Conservation (phyloP, 306 rosid genomes). For the Styphnolobium japonicum region DNA sequence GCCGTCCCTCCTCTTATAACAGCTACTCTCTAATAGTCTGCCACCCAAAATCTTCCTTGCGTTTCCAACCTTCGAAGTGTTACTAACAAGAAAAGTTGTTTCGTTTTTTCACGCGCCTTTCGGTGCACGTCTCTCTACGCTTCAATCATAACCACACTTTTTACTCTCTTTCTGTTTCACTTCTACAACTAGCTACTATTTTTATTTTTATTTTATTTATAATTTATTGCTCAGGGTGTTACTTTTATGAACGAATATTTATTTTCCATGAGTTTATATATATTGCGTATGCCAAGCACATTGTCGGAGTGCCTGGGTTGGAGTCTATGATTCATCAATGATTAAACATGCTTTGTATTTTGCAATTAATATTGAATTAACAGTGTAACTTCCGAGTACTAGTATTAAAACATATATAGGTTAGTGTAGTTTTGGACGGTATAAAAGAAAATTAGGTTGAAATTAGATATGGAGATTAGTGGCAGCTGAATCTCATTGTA, state of each 20-base stretch:
- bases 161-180: conserved; percentile 31
- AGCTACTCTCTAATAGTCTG: conserved; percentile 32
- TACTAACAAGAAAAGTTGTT: conserved; percentile 48
- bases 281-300: conserved; percentile 4
- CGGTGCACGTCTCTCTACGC: conserved; percentile 25
- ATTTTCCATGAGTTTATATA: background rate
- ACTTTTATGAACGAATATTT: conserved; percentile 28
- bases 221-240: conserved; percentile 5
- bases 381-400: background rate
- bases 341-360: background rate
- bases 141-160: conserved; percentile 36
- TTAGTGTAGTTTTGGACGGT: conserved; percentile 2
- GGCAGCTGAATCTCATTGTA: background rate
- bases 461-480: conserved; percentile 33
- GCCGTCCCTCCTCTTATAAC: conserved; percentile 39
- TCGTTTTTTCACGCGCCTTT: conserved; percentile 47
- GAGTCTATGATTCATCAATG: background rate
- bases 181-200: conserved; percentile 25
- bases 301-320: background rate
- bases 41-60: conserved; percentile 59
- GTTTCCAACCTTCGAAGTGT: conserved; percentile 63
- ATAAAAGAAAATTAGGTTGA: conserved; percentile 21
- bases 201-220: background rate
- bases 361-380: background rate
- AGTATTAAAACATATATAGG: background rate